Percentiles rank a stretch among this genome's conserved stretches.
Conservation (phyloP, 202 grass and related monocot species). For the Digitaria exilis region DNA sequence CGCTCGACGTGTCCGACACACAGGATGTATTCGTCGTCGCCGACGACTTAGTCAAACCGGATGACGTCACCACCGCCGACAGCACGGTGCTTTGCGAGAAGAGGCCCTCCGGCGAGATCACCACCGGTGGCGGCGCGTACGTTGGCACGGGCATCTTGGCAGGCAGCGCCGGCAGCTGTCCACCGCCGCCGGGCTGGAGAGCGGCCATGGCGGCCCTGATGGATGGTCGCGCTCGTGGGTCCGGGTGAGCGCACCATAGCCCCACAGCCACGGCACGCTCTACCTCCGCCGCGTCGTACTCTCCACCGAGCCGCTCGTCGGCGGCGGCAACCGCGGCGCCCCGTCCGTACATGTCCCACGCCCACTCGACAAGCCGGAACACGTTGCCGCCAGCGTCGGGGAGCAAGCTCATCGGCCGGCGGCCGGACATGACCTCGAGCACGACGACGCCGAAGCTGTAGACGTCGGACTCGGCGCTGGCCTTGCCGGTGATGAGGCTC, state of each 20-base stretch:
- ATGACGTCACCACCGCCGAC: neutral
- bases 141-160: slow-evolving; percentile 33
- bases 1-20: neutral
- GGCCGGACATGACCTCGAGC: slow-evolving; percentile 44
- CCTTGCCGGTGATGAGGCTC: slow-evolving; percentile 39
- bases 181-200: neutral
- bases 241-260: neutral
- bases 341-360: slow-evolving; percentile 35
- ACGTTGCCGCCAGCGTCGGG: neutral
- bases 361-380: slow-evolving; percentile 27
- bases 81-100: neutral
- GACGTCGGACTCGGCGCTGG: slow-evolving; percentile 50
- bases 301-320: neutral
- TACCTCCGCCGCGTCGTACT: neutral
- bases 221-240: neutral
- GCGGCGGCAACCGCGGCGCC: neutral
- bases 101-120: neutral
- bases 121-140: neutral
- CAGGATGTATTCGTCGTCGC: neutral
- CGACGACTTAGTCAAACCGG: neutral
- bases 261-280: neutral
- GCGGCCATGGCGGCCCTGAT: neutral
- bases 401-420: slow-evolving; percentile 21
- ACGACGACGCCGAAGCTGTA: slow-evolving; percentile 61
- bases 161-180: neutral